A percentile compares a stretch with the other conserved stretches of the same genome.
phyloP scores from a whole-genome alignment of 345 rosid genomes.

The Eucalyptus erythrocorys region DNA sequence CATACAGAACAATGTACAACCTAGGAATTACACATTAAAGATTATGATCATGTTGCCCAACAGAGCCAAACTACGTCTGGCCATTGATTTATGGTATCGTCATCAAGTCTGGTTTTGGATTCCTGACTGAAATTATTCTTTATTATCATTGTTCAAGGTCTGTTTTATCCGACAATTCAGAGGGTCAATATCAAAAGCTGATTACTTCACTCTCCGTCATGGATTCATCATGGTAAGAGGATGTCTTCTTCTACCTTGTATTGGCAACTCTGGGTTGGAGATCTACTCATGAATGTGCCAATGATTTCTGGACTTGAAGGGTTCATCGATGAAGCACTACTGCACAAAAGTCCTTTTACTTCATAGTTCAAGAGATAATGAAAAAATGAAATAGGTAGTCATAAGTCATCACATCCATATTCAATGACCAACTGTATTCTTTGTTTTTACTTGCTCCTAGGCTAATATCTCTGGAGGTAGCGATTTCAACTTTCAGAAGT shows the following conservation, averaged over 20 bases:
- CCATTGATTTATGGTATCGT: background rate
- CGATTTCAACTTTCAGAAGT: conserved; percentile 7
- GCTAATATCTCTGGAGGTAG: conserved; percentile 4
- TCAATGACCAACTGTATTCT: background rate
- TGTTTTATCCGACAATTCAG: background rate
- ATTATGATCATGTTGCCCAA: background rate
- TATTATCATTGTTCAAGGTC: background rate
- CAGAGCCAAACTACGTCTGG: background rate
- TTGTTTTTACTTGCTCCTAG: background rate
- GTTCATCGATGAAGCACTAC: background rate
- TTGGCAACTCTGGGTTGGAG: background rate
- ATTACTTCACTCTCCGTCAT: background rate
- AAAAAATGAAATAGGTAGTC: background rate
- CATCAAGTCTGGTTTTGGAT: background rate
- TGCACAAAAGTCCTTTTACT: background rate
- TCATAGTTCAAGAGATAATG: background rate
- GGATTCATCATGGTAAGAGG: background rate
- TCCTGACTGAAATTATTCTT: background rate
- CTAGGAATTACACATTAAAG: background rate
- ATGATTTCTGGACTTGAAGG: background rate
- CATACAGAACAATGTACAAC: background rate
- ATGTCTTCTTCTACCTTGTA: background rate
- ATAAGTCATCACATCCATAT: background rate
- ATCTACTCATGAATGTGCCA: background rate
- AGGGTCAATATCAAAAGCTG: background rate